Evolutionary conservation across 129 eudicot genomes (phyloP).

Genomic region (Flaveria trinervia): DNA sequence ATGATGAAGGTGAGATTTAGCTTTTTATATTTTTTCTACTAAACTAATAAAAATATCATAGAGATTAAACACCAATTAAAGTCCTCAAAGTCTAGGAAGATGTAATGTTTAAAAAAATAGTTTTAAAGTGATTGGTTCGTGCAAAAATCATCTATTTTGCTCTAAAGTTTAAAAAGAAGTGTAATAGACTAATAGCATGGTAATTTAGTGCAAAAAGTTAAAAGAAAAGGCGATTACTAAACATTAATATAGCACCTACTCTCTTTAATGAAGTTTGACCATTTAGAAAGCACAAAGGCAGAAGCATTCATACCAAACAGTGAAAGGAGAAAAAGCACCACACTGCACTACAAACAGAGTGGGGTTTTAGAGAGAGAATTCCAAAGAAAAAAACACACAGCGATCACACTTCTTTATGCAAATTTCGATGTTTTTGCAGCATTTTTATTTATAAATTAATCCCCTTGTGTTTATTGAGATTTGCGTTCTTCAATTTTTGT

Average conservation of each 20-base stretch:
- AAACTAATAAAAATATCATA: too few relatives aligned
- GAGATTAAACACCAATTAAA: too few relatives aligned
- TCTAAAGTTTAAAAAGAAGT: too few relatives aligned
- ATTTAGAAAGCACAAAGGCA: background rate
- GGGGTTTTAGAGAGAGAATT: slow-evolving; percentile 32
- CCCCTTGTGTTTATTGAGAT: slow-evolving; percentile 34
- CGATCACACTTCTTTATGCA: slow-evolving; percentile 36
- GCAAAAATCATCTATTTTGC: too few relatives aligned
- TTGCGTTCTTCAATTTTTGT: slow-evolving; percentile 28
- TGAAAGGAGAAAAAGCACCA: slow-evolving; percentile 8
- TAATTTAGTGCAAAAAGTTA: background rate
- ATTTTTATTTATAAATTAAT: slow-evolving; percentile 27
- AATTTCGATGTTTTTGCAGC: slow-evolving; percentile 27
- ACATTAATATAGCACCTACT: background rate
- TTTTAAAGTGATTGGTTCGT: too few relatives aligned
- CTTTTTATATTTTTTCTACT: too few relatives aligned
- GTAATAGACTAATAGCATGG: too few relatives aligned
- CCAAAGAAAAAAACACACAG: slow-evolving; percentile 36
- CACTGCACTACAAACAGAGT: slow-evolving; percentile 2
- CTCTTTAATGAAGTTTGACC: slow-evolving; percentile 36
- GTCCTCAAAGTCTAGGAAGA: too few relatives aligned
- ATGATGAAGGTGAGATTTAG: too few relatives aligned
- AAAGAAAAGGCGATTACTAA: slow-evolving; percentile 7
- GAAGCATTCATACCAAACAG: slow-evolving; percentile 22
- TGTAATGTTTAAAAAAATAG: too few relatives aligned